These are phyloP conservation scores for Diversispora eburnea DNA, from an alignment of 192 early-diverging fungal species.

Conservation along the genomic window DNA sequence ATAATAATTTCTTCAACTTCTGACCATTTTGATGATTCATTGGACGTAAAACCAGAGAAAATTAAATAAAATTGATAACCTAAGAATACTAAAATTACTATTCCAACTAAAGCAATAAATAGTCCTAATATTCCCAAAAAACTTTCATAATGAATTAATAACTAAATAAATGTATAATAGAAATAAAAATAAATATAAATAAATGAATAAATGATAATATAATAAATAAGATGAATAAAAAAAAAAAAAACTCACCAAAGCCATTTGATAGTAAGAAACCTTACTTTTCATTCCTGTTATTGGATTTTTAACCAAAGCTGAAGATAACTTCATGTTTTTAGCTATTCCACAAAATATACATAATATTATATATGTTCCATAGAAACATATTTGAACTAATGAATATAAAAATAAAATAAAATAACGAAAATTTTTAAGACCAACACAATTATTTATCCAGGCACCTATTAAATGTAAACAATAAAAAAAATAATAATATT, in stretches of 20 bases:
- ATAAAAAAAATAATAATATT: not conserved
- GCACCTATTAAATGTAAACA: constrained; percentile 28
- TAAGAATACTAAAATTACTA: constrained; percentile 47
- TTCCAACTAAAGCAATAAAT: constrained; percentile 42
- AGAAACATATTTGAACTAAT: constrained; percentile 45
- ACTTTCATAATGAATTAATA: constrained; percentile 48
- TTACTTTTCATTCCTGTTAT: constrained; percentile 17
- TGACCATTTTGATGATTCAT: constrained; percentile 58
- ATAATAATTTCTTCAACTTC: constrained; percentile 48
- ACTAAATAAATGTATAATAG: constrained; percentile 27
- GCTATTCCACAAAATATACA: constrained; percentile 39
- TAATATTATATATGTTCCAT: constrained; percentile 46
- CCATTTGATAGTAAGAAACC: constrained; percentile 37
- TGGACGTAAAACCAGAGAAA: constrained; percentile 46
- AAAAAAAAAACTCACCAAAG: constrained; percentile 41
- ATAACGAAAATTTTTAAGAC: constrained; percentile 51
- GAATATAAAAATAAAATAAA: constrained; percentile 50
- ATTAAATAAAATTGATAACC: constrained; percentile 49
- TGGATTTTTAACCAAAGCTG: constrained; percentile 27
- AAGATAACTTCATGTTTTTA: constrained; percentile 33
- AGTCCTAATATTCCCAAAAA: constrained; percentile 50
- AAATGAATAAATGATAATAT: not conserved
- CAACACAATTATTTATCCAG: constrained; percentile 55
- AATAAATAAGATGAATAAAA: not conserved
- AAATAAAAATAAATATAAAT: not conserved